phyloP scores from a whole-genome alignment of 345 rosid genomes.

The Mangifera indica region DNA sequence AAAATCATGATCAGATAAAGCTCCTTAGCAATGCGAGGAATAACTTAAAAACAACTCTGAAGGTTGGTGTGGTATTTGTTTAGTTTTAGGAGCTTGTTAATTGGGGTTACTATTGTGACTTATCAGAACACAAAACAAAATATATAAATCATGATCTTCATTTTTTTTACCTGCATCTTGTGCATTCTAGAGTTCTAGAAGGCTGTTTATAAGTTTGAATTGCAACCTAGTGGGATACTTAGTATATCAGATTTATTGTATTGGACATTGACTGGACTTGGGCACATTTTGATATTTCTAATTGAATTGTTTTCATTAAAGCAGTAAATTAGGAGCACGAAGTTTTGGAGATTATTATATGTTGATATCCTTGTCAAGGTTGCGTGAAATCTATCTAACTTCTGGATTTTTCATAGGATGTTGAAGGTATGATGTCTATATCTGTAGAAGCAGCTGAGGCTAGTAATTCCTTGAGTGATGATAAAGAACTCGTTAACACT shows the following conservation, averaged over 20 bases:
- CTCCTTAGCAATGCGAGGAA: slow-evolving; percentile 93
- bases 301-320: not conserved
- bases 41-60: slow-evolving; percentile 83
- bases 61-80: slow-evolving; percentile 41
- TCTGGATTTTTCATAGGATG: slow-evolving; percentile 57
- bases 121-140: not conserved
- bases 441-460: slow-evolving; percentile 98
- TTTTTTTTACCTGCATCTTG: not conserved
- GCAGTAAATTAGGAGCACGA: not conserved
- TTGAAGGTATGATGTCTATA: slow-evolving; percentile 99
- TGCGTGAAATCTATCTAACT: slow-evolving; percentile 5
- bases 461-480: slow-evolving; percentile 86
- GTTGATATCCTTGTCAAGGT: slow-evolving; percentile 9
- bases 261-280: slow-evolving; percentile 1
- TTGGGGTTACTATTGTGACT: not conserved
- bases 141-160: not conserved
- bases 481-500: slow-evolving; percentile 87
- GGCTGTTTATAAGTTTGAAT: too few species aligned
- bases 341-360: slow-evolving; percentile 21
- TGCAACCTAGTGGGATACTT: not conserved
- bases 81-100: slow-evolving; percentile 11
- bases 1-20: slow-evolving; percentile 98
- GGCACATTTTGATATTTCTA: not conserved
- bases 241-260: not conserved
- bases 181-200: too few species aligned